phyloP scores from a whole-genome alignment of 1,284 basidiomycete species.

The Cerioporus squamosus region DNA sequence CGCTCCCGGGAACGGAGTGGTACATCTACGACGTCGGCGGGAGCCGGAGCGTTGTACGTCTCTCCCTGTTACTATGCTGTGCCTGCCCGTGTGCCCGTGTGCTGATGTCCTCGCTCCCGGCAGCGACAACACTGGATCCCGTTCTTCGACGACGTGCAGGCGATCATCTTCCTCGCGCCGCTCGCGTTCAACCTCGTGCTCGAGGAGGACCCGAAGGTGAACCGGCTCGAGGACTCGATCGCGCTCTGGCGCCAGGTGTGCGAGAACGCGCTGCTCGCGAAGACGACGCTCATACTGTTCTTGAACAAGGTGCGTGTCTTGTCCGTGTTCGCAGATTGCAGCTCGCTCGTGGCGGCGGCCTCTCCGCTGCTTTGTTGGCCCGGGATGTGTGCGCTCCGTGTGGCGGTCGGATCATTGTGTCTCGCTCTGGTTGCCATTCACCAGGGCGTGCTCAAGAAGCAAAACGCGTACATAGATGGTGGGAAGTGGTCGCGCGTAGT shows the following conservation, averaged over 20 bases:
- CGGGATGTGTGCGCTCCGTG: too few species aligned
- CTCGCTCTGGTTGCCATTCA: too few species aligned
- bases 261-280: conserved; percentile 52
- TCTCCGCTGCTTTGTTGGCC: too few species aligned
- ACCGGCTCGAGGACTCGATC: conserved; percentile 63
- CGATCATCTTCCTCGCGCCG: conserved; percentile 57
- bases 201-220: conserved; percentile 62
- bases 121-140: conserved; percentile 74
- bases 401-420: too few species aligned
- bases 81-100: not conserved
- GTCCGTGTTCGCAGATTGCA: not conserved
- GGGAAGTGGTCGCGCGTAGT: too few species aligned
- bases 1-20: conserved; percentile 53
- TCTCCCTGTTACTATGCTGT: not conserved
- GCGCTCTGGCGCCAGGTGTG: conserved; percentile 64
- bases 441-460: conserved; percentile 49
- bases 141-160: conserved; percentile 59
- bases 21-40: conserved; percentile 71
- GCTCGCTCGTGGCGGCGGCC: too few species aligned
- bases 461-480: conserved; percentile 55
- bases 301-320: conserved; percentile 59
- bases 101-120: not conserved
- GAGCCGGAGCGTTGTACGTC: conserved; percentile 52
- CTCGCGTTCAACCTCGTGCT: conserved; percentile 63
- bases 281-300: conserved; percentile 64